Percentiles rank a stretch among this genome's conserved stretches.
These are phyloP conservation scores for Parasarocladium wereldwijsianum DNA, from an alignment of 2,329 filamentous ascomycete genomes.

Conservation along the genomic window DNA sequence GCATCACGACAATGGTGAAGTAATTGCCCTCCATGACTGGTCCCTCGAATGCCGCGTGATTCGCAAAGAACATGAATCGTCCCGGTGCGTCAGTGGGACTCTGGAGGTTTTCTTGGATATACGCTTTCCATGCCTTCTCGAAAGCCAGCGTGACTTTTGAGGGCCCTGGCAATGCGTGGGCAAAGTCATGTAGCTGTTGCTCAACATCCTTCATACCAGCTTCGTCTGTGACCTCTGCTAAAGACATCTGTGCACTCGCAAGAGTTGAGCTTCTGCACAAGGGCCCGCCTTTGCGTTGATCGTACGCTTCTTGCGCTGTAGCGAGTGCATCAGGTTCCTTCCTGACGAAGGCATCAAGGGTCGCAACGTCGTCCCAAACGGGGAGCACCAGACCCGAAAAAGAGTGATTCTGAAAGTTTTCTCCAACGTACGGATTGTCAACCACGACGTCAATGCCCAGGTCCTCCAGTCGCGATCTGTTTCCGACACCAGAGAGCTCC, in stretches of 20 bases:
- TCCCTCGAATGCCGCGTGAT: neutral
- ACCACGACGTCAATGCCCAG: slow-evolving; percentile 16
- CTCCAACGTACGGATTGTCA: slow-evolving; percentile 22
- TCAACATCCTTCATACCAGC: neutral
- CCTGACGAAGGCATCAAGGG: neutral
- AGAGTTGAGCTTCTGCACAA: neutral
- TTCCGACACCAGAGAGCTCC: slow-evolving; percentile 26
- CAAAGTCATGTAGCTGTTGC: neutral
- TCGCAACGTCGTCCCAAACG: neutral
- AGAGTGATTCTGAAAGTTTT: slow-evolving; percentile 21
- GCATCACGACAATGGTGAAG: neutral
- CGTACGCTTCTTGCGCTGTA: neutral
- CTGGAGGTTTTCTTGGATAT: neutral
- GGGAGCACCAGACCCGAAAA: neutral
- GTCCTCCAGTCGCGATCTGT: slow-evolving; percentile 16
- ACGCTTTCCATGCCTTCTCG: neutral
- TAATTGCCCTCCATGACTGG: neutral
- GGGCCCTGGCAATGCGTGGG: neutral
- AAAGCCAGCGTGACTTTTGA: neutral
- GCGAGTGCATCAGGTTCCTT: neutral
- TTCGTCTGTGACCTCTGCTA: neutral
- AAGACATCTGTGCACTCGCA: neutral
- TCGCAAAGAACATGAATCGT: neutral
- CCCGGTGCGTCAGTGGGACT: neutral
- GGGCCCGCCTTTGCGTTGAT: neutral